Evolutionary conservation across 306 rosid genomes (phyloP).

Genomic region (Astragalus membranaceus): DNA sequence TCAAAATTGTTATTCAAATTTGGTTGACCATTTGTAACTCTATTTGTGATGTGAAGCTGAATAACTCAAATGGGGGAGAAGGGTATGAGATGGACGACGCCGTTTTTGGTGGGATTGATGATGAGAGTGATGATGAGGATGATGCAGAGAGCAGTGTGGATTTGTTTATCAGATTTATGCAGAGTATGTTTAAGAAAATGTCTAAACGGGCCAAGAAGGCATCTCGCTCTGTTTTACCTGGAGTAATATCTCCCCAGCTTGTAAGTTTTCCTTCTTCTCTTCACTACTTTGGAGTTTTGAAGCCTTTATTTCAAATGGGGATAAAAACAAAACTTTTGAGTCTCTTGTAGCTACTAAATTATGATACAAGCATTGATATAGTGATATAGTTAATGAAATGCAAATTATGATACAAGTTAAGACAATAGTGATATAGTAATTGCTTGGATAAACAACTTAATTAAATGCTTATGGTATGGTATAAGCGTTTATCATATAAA

Average conservation of each 20-base stretch:
- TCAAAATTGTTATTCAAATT: background rate
- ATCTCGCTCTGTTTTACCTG: slow-evolving; percentile 58
- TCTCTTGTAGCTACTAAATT: too few relatives aligned
- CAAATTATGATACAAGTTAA: too few relatives aligned
- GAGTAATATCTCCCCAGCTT: slow-evolving; percentile 54
- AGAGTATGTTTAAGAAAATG: slow-evolving; percentile 58
- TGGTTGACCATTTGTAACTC: background rate
- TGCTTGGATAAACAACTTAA: too few relatives aligned
- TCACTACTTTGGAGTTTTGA: background rate
- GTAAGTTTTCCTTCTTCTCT: slow-evolving; percentile 28
- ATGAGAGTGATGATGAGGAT: slow-evolving; percentile 46
- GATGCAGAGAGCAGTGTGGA: slow-evolving; percentile 65
- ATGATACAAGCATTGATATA: too few relatives aligned
- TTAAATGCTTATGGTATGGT: too few relatives aligned
- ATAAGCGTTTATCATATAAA: too few relatives aligned
- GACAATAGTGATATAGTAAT: too few relatives aligned
- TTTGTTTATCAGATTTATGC: slow-evolving; percentile 57
- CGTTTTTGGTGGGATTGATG: slow-evolving; percentile 38
- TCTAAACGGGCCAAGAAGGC: slow-evolving; percentile 69
- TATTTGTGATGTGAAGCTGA: slow-evolving; percentile 34
- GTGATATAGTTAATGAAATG: too few relatives aligned
- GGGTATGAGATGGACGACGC: slow-evolving; percentile 33
- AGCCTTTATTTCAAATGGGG: background rate
- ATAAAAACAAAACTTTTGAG: background rate
- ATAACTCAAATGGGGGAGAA: slow-evolving; percentile 36